These are phyloP conservation scores for Lenzites betulinus DNA, from an alignment of 768 basidiomycete genomes.

Conservation along the genomic window DNA sequence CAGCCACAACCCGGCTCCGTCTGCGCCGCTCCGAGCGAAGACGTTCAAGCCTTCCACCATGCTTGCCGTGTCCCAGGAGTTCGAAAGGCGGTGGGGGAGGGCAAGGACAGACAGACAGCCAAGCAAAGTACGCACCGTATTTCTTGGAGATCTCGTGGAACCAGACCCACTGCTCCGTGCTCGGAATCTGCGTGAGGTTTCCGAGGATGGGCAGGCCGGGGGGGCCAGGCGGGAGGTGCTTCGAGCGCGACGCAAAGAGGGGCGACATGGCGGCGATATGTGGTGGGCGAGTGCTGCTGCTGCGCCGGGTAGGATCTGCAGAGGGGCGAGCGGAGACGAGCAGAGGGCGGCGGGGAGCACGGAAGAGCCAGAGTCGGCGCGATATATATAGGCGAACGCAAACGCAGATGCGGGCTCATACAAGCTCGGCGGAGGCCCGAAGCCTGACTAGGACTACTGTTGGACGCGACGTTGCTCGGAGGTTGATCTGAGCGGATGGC, in stretches of 20 bases:
- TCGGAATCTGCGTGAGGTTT: conserved; percentile 35
- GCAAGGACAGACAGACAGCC: neutral
- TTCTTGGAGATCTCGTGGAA: conserved; percentile 20
- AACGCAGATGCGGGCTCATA: too few species aligned
- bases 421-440: neutral
- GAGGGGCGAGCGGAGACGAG: neutral
- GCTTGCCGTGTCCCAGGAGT: too few species aligned
- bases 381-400: neutral
- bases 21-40: neutral
- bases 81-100: too few species aligned
- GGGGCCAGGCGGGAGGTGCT: conserved; percentile 35
- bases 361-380: too few species aligned
- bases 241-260: conserved; percentile 14
- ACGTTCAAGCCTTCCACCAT: too few species aligned
- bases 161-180: conserved; percentile 17
- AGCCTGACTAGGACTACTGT: neutral
- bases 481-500: conserved; percentile 14
- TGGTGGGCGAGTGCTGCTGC: neutral
- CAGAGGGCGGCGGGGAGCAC: neutral
- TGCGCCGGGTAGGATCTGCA: neutral
- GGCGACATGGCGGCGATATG: neutral
- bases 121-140: conserved; percentile 18
- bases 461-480: conserved; percentile 5
- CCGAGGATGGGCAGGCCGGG: conserved; percentile 35
- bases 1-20: conserved; percentile 4